Base-by-base conservation (phyloP, 1,284 basidiomycete genomes). In the Apiotrichum montevideense region DNA sequence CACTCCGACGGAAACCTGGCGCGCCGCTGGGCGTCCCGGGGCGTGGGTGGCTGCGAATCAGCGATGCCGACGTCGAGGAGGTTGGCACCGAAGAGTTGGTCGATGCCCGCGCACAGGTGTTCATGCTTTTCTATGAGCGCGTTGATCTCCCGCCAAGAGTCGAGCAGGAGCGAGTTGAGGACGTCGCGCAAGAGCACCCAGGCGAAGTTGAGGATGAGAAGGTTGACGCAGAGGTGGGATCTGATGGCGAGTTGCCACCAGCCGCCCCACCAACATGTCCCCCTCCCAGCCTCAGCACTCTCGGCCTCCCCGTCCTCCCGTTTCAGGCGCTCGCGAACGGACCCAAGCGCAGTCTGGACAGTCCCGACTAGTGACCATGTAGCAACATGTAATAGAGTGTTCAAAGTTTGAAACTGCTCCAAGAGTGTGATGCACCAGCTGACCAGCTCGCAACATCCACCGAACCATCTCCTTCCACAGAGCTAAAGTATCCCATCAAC, bases 81-180 rank as follows among this genome's bases (percentile, higher is more conserved):
- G 85, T 87, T 41, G 86, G 85, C 35, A 80, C 90, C 49, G 85
- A 88, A 74, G 80, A 80, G 54, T 87, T 92, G 63, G 73, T 90
- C 50, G 79, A 80, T 9, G 61, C 63, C 35, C 62, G 67, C 10
- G 67, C 61, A 13, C 84, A 84, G 44, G 87, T 84, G 50, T 92
- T 94, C 71, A 88, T 96, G 86, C 80, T 95, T 43, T 95, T 91
- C 69, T 96, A 96, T 69, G 91, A 96, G 78, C 81, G 84, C 46
- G 83, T 86, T 43, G 76, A 64, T 44, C 47, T 58, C 42, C 58
- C 57, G 29, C 35, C 15, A 33, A 14, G 48, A 7, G 32, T 32
- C 15, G 33, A 10, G 49, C 14, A 8, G 46, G 33, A 10, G 46
- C 21, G 35, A 8, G 45, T 10, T 1, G 32, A 34, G 4, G 14